phyloP scores from a whole-genome alignment of 305 asterid species.

The Solanum hybrid region DNA sequence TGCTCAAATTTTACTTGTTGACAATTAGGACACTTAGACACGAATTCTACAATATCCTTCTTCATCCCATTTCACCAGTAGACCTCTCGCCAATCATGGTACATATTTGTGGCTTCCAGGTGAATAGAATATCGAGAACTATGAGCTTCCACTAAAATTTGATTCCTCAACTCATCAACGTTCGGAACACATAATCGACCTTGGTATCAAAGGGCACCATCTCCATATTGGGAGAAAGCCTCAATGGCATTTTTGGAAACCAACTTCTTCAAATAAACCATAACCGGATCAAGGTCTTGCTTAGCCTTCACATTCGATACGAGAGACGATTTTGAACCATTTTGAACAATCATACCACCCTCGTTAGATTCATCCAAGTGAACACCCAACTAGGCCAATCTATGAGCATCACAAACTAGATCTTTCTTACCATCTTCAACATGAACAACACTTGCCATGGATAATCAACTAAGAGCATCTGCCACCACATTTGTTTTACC shows the following conservation, averaged over 20 bases:
- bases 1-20: neutral
- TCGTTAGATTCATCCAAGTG: neutral
- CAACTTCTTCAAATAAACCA: neutral
- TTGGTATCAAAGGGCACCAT: neutral
- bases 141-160: neutral
- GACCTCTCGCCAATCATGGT: neutral
- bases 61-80: neutral
- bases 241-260: neutral
- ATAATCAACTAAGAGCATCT: neutral
- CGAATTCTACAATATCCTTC: neutral
- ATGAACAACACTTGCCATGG: neutral
- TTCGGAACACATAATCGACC: neutral
- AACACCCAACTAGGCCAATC: neutral
- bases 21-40: neutral
- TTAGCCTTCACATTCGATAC: neutral
- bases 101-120: neutral
- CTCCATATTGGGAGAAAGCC: neutral
- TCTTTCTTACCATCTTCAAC: neutral
- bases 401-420: neutral
- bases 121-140: neutral
- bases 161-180: neutral
- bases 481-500: neutral
- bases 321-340: too few species aligned
- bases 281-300: neutral
- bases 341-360: neutral